Percentiles rank a stretch among this genome's conserved stretches.
Conservation (phyloP, 176 grass and related monocot species). For the Raddia guianensis region DNA sequence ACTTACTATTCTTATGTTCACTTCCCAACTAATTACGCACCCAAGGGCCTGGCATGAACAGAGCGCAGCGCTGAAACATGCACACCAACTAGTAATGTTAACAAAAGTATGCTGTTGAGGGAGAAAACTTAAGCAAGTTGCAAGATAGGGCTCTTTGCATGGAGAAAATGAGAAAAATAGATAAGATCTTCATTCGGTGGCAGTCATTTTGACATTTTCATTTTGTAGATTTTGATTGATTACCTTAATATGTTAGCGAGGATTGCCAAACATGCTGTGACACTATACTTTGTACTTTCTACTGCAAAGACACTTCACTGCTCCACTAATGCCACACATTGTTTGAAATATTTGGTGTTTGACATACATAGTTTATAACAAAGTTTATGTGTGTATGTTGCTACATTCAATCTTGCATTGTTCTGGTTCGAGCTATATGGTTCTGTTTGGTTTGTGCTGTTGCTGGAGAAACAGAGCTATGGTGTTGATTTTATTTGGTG, state of each 20-base stretch:
- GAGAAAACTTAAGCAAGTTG: background rate
- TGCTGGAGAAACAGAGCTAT: background rate
- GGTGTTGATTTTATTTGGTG: background rate
- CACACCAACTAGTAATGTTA: background rate
- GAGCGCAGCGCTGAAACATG: background rate
- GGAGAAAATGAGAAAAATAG: background rate
- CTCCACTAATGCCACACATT: background rate
- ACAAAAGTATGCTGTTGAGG: background rate
- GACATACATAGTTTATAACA: conserved; percentile 3
- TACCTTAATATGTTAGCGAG: background rate
- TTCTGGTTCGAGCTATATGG: background rate
- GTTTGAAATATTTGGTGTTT: background rate
- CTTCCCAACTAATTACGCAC: too few species aligned
- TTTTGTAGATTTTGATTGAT: background rate
- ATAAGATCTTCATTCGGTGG: background rate
- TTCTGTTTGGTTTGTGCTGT: background rate
- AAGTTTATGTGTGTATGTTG: background rate
- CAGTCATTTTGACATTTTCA: background rate
- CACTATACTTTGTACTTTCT: background rate
- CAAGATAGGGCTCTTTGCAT: background rate
- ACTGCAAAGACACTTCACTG: background rate
- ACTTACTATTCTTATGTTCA: too few species aligned
- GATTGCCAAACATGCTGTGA: background rate
- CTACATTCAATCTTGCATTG: background rate
- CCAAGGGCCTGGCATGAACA: too few species aligned